Percentiles rank a stretch among this genome's conserved stretches.
phyloP scores from a whole-genome alignment of 441 rosid genomes.

The California macrophylla region DNA sequence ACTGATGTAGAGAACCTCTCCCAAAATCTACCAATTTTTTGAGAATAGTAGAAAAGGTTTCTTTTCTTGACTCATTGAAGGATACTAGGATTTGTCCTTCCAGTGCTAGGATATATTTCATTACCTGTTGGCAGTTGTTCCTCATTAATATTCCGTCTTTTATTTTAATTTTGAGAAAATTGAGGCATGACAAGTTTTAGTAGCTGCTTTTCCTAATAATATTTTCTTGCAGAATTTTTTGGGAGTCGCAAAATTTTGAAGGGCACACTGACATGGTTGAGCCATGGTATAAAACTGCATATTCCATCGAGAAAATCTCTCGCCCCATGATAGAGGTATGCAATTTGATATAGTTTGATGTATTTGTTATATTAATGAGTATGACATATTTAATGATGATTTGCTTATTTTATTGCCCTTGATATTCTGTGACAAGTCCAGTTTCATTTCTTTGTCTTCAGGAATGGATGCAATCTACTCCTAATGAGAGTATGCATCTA shows the following conservation, averaged over 20 bases:
- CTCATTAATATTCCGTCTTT: not conserved
- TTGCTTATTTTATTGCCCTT: not conserved
- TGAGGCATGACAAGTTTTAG: conserved; percentile 5
- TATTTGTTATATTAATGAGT: conserved; percentile 11
- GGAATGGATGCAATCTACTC: conserved; percentile 66
- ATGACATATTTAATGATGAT: not conserved
- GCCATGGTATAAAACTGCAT: conserved; percentile 88
- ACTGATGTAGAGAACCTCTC: conserved; percentile 11
- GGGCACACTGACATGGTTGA: conserved; percentile 60
- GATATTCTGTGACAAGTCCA: not conserved
- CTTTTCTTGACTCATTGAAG: not conserved
- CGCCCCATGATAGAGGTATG: conserved; percentile 52
- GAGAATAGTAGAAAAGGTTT: not conserved
- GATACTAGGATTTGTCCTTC: not conserved
- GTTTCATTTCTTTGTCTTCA: conserved; percentile 21
- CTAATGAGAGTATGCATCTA: conserved; percentile 54
- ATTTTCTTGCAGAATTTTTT: conserved; percentile 55
- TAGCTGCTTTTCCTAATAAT: conserved; percentile 13
- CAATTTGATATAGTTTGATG: conserved; percentile 11
- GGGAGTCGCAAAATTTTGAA: conserved; percentile 84
- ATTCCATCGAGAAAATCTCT: conserved; percentile 50
- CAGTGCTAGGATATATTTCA: not conserved
- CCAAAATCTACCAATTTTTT: not conserved
- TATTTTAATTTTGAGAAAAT: not conserved
- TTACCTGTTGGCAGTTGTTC: not conserved